Base-by-base conservation (phyloP, 192 early-diverging fungal genomes). In the Physocladia obscura region DNA sequence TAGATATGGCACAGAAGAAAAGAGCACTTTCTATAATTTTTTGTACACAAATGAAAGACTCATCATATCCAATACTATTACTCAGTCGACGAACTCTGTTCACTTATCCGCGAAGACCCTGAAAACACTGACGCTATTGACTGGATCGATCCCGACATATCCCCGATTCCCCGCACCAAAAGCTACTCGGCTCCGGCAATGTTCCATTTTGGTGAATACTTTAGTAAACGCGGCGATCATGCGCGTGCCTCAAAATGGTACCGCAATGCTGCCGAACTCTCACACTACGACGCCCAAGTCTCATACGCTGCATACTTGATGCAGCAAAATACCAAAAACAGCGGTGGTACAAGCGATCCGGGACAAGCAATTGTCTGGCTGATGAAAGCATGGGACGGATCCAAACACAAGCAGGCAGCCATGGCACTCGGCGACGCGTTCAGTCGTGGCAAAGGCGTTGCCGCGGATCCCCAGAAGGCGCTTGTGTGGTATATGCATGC, bases 381-480 rank as follows among this genome's bases (percentile, higher is more conserved):
- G 19, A 69, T 69, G 67, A 69, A 69, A 34, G 67, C 67, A 17
- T 69, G 67, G 67, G 32, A 19, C 4, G n/a, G 17, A 0, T 24
- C 21, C 13, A 27, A 58, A 49, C 51, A 69, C 55, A 69, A 69
- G 29, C 61, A 73, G 24, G 71, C 71, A 11, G 49, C 57, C 0
- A 51, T 65, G 49, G 71, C 71, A 21, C 62, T 73, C 26, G 71
- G 61, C 3, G 50, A 73, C 35, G 57, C 57, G 13, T 73, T 64
- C 37, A 55, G 36, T 4, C 47, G 52, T 36, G 71, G 71, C 11
- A 54, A 55, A 30, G 71, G 71, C 4, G 59, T 63, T 13, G 30
- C 49, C 17, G 29, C 71, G 6, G 71, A 73, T 50, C 61, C 71
- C 15, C 21, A 39, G 30, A 62, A 63, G 62, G 71, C 71, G 15